phyloP scores from a whole-genome alignment of 331 rosid genomes.

The Ulmus americana region DNA sequence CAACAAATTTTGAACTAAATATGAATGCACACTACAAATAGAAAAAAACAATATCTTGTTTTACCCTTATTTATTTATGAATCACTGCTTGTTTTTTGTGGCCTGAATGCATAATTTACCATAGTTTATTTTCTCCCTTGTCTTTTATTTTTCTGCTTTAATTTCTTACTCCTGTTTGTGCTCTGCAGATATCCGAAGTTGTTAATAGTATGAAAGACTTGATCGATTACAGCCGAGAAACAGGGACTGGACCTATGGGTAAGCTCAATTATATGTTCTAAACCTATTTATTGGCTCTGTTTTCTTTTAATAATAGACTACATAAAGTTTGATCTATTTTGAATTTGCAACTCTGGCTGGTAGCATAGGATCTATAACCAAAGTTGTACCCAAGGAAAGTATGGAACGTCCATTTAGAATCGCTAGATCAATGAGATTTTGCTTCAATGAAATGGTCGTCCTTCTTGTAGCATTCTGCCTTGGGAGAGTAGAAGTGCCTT shows the following conservation, averaged over 20 bases:
- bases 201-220: conserved; percentile 98
- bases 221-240: conserved; percentile 93
- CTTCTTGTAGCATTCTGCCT: too few species aligned
- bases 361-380: too few species aligned
- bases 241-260: conserved; percentile 91
- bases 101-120: too few species aligned
- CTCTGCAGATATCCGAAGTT: conserved; percentile 87
- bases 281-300: not conserved
- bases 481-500: not conserved
- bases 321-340: not conserved
- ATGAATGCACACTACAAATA: not conserved
- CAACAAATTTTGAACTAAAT: not conserved
- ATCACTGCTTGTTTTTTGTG: too few species aligned
- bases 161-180: conserved; percentile 12
- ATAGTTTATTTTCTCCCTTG: too few species aligned
- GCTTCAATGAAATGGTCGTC: too few species aligned
- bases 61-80: too few species aligned
- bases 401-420: too few species aligned
- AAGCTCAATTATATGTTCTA: conserved; percentile 19
- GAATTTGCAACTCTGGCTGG: too few species aligned
- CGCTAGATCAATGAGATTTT: too few species aligned
- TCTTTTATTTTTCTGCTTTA: not conserved
- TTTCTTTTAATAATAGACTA: not conserved
- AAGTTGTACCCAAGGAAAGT: too few species aligned
- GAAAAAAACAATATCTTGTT: too few species aligned